phyloP scores from a whole-genome alignment of 2,329 filamentous ascomycete genomes.

The Macrophomina pseudophaseolina region DNA sequence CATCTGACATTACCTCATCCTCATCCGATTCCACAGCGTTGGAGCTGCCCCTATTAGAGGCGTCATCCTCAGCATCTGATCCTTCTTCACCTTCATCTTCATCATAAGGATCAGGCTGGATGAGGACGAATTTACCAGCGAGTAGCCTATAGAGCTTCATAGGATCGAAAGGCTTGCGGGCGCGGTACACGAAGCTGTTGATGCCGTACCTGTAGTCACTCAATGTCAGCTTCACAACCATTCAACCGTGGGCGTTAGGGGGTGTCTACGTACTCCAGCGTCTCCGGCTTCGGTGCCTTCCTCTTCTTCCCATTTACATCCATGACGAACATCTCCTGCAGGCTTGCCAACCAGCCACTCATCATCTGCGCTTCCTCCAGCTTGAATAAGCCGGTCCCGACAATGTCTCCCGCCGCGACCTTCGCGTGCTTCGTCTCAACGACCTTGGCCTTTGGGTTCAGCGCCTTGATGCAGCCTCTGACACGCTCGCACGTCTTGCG shows the following conservation, averaged over 20 bases:
- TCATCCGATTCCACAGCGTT: slow-evolving; percentile 23
- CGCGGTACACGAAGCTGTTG: slow-evolving; percentile 71
- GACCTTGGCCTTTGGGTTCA: slow-evolving; percentile 71
- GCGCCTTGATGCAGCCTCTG: slow-evolving; percentile 59
- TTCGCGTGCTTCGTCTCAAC: slow-evolving; percentile 64
- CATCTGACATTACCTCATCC: slow-evolving; percentile 29
- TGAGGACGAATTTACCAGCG: slow-evolving; percentile 51
- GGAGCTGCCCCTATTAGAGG: not conserved
- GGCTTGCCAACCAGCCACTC: slow-evolving; percentile 71
- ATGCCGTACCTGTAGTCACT: slow-evolving; percentile 62
- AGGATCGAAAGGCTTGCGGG: slow-evolving; percentile 53
- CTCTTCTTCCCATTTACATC: slow-evolving; percentile 61
- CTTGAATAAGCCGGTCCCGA: slow-evolving; percentile 69
- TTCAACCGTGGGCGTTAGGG: not conserved
- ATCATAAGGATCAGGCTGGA: slow-evolving; percentile 45
- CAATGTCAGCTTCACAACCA: not conserved
- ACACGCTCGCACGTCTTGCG: slow-evolving; percentile 54
- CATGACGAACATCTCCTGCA: slow-evolving; percentile 70
- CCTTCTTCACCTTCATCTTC: slow-evolving; percentile 38
- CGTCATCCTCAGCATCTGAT: slow-evolving; percentile 33
- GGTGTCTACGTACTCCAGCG: slow-evolving; percentile 59
- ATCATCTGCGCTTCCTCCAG: slow-evolving; percentile 68
- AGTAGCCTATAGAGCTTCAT: slow-evolving; percentile 47
- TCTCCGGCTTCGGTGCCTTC: slow-evolving; percentile 71
- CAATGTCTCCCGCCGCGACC: slow-evolving; percentile 66